Conservation (phyloP, 345 rosid species). For the Melastoma malabathricum region DNA sequence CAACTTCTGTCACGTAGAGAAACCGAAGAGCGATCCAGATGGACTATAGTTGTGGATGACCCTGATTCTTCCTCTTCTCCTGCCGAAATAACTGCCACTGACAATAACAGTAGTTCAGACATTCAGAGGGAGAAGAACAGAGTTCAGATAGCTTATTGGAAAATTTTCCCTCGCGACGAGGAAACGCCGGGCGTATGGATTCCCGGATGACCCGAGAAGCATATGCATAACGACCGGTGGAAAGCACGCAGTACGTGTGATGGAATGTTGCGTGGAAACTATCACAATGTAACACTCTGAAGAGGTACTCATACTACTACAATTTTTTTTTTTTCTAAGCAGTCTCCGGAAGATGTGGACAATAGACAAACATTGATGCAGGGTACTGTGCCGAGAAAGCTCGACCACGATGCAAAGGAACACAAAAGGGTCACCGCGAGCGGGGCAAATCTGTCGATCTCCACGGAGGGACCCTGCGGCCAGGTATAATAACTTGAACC, state of each 20-base stretch:
- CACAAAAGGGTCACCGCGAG: too few relatives aligned
- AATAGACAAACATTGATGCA: too few relatives aligned
- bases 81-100: too few relatives aligned
- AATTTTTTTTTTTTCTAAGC: too few relatives aligned
- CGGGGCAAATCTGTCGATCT: too few relatives aligned
- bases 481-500: too few relatives aligned
- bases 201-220: conserved; percentile 36
- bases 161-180: background rate
- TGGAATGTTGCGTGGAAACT: conserved; percentile 14
- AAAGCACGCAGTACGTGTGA: conserved; percentile 23
- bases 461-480: too few relatives aligned
- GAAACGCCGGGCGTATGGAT: conserved; percentile 50
- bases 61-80: background rate
- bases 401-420: too few relatives aligned
- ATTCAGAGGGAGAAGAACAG: conserved; percentile 3
- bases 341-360: too few relatives aligned
- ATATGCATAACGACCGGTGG: conserved; percentile 32
- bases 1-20: conserved; percentile 1
- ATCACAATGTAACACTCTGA: conserved; percentile 11
- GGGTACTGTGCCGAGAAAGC: background rate
- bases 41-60: background rate
- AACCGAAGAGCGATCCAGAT: conserved; percentile 3
- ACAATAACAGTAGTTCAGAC: too few relatives aligned
- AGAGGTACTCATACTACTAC: conserved; percentile 20
- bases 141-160: conserved; percentile 12